phyloP scores from a whole-genome alignment of 768 basidiomycete species.

The Boletus rubropictus region DNA sequence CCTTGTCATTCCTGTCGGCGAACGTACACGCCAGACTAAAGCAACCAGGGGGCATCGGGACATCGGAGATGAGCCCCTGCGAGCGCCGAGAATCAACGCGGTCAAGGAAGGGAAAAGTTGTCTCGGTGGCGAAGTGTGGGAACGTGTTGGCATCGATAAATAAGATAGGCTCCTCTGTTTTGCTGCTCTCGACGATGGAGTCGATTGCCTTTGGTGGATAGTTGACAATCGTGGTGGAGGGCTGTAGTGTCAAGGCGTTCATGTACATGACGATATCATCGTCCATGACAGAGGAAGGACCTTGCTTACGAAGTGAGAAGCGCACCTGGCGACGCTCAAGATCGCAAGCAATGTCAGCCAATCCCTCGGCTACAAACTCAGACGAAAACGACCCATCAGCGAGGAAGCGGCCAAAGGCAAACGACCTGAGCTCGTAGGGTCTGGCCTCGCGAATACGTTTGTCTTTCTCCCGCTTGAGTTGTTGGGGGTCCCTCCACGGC shows the following conservation, averaged over 20 bases:
- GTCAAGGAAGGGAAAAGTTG: fast-evolving
- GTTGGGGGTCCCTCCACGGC: conserved; percentile 30
- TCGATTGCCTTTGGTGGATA: conserved; percentile 22
- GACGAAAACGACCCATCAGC: conserved; percentile 31
- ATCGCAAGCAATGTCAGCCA: conserved; percentile 34
- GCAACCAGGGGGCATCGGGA: conserved; percentile 25
- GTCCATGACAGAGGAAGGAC: conserved; percentile 7
- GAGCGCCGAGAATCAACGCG: conserved; percentile 13
- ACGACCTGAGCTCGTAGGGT: conserved; percentile 22
- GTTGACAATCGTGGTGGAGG: conserved; percentile 8
- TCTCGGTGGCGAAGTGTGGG: conserved; percentile 23
- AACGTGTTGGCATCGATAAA: conserved; percentile 33
- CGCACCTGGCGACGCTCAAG: conserved; percentile 28
- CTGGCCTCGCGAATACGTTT: conserved; percentile 17
- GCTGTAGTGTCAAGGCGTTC: not conserved
- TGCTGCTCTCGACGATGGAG: conserved; percentile 14
- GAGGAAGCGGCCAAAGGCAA: conserved; percentile 34
- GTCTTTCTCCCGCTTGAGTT: conserved; percentile 22
- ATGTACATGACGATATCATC: not conserved
- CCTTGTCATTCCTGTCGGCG: conserved; percentile 17
- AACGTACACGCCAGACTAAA: conserved; percentile 30
- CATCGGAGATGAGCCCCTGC: conserved; percentile 24
- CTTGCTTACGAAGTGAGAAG: conserved; percentile 28
- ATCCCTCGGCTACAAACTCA: conserved; percentile 25
- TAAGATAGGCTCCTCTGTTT: conserved; percentile 12